Evolutionary conservation across 129 eudicot genomes (phyloP), one percentile per base, ranked within the genome.

Genomic region (Kitagawia praeruptora): DNA sequence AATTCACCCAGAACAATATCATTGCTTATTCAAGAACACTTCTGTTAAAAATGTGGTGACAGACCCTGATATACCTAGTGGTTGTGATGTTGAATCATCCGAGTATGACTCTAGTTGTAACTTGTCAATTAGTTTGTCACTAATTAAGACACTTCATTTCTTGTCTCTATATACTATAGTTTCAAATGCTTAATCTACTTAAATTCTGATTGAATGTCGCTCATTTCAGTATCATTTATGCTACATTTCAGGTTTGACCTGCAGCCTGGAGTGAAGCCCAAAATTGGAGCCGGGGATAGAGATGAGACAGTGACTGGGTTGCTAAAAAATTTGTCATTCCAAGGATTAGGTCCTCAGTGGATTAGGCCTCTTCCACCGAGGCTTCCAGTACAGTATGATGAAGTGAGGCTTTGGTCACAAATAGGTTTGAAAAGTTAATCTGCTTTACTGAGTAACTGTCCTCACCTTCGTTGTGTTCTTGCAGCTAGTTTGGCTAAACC

Each of bases 401-500:
- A 96, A 83, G 96, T 90, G 80, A 81, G 82, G 53, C 8, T 28
- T 38, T 6, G 48, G 7, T 70, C 40, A 31, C 42, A 27, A 31
- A 67, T 67, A 67, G 41, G 73, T 67, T 67, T 67, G 0, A 31
- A 31, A 61, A 67, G 39, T 34, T 5, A 5, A 34, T 67, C 41
- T 67, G 21, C 73, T 13, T 27, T 34, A 67, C 41, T 67, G 73
- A 67, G 41, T 67, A 31, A 67, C 41, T 67, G 8, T 31, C 41
- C 73, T 31, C 16, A 67, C 73, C 73, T 41, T 31, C 28, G 40
- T 66, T 28, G 41, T 31, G 73, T 67, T 67, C 41, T 31, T 80
- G 48, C 88, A 90, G 96, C 82, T 96, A 53, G 91, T 92, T 25
- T 96, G 97, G 97, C 89, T 96, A 66, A 96, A 96, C 85, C 99